phyloP scores from a whole-genome alignment of 1,139 yeast species.

The Cylindricascospora bacillispora region DNA sequence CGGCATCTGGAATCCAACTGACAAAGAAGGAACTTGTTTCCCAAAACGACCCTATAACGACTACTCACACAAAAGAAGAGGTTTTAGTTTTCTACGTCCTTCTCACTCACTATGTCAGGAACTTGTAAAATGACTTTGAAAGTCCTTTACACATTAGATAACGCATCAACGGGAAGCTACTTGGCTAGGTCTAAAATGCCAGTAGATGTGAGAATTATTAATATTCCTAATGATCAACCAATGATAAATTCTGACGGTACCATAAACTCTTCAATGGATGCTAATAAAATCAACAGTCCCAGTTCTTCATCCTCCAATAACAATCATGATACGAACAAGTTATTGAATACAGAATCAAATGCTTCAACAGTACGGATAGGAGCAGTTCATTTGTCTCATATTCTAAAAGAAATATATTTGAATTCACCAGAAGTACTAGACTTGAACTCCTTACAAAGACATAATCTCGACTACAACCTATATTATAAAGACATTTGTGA shows the following conservation, averaged over 20 bases:
- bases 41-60: too few relatives aligned
- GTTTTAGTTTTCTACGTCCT: too few relatives aligned
- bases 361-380: slow-evolving; percentile 13
- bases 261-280: too few relatives aligned
- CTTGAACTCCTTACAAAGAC: slow-evolving; percentile 7
- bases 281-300: too few relatives aligned
- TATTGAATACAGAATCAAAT: too few relatives aligned
- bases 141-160: slow-evolving; percentile 24
- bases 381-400: slow-evolving; percentile 16
- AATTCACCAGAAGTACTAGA: slow-evolving; percentile 26
- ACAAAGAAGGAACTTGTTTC: too few relatives aligned
- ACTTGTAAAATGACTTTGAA: slow-evolving; percentile 21
- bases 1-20: too few relatives aligned
- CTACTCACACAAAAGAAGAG: too few relatives aligned
- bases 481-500: slow-evolving; percentile 65
- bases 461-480: slow-evolving; percentile 43
- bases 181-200: slow-evolving; percentile 22
- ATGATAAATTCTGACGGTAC: slow-evolving; percentile 7
- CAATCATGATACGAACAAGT: too few relatives aligned
- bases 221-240: slow-evolving; percentile 16
- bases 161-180: slow-evolving; percentile 20
- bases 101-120: slow-evolving; percentile 11
- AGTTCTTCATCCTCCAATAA: too few relatives aligned
- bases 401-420: slow-evolving; percentile 19
- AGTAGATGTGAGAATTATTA: slow-evolving; percentile 16